Conservation (phyloP, 164 flowering plant genomes). For the Magnolia sinica region DNA sequence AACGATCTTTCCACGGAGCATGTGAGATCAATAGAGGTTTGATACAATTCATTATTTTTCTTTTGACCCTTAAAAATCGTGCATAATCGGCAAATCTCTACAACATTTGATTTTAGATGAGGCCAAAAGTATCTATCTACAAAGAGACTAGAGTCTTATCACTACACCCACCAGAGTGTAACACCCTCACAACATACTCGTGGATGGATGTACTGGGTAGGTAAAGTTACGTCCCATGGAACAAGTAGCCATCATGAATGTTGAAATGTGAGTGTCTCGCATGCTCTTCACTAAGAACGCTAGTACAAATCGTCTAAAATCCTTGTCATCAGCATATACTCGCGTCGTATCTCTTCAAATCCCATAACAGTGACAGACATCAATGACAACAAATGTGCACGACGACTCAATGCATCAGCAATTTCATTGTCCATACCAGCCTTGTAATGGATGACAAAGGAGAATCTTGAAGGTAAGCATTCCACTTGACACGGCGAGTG, state of each 20-base stretch:
- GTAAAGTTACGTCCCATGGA: background rate
- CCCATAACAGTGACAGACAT: background rate
- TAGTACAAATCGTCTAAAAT: background rate
- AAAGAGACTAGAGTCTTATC: background rate
- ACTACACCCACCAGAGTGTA: background rate
- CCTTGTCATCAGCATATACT: background rate
- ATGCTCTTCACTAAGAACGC: background rate
- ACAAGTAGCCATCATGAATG: background rate
- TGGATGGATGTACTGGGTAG: background rate
- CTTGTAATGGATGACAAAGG: background rate
- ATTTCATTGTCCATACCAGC: background rate
- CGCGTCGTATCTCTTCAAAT: background rate
- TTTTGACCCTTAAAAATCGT: background rate
- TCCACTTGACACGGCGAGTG: background rate
- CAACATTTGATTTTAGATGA: background rate
- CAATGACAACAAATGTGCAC: background rate
- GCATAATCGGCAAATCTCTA: background rate
- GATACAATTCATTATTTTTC: background rate
- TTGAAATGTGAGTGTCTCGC: background rate
- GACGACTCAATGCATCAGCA: background rate
- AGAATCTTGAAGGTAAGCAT: background rate
- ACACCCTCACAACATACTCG: background rate
- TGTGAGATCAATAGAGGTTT: background rate
- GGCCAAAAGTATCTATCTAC: background rate
- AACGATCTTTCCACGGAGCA: background rate